Conservation (phyloP, 768 basidiomycete genomes). For the Tubosaeta sp. region DNA sequence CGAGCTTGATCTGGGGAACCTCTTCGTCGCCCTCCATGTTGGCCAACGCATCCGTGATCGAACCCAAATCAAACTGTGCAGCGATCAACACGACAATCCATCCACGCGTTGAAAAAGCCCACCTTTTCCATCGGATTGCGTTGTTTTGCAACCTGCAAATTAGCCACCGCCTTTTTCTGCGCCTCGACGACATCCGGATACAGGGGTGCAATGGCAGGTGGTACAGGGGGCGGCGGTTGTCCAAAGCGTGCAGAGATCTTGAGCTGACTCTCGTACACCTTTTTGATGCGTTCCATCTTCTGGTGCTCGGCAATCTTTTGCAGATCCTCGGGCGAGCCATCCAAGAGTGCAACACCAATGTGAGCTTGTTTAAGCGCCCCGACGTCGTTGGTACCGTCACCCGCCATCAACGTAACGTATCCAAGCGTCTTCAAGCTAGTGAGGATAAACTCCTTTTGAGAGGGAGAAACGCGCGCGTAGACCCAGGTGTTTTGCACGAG, state of each 20-base stretch:
- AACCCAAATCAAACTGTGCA: slow-evolving; percentile 65
- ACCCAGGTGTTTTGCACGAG: slow-evolving; percentile 97
- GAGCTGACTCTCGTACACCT: slow-evolving; percentile 95
- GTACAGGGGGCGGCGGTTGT: slow-evolving; percentile 91
- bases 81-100: slow-evolving; percentile 5
- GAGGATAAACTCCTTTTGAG: slow-evolving; percentile 94
- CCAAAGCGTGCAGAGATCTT: slow-evolving; percentile 87
- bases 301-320: slow-evolving; percentile 93
- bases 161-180: slow-evolving; percentile 74
- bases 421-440: slow-evolving; percentile 86
- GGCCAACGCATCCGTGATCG: slow-evolving; percentile 80
- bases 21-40: slow-evolving; percentile 95
- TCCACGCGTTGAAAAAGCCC: slow-evolving; percentile 8
- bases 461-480: slow-evolving; percentile 94
- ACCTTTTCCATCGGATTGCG: slow-evolving; percentile 92
- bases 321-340: slow-evolving; percentile 88
- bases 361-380: slow-evolving; percentile 98
- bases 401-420: slow-evolving; percentile 94
- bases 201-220: slow-evolving; percentile 78
- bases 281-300: slow-evolving; percentile 85
- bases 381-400: slow-evolving; percentile 98
- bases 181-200: slow-evolving; percentile 90
- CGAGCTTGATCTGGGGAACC: slow-evolving; percentile 96
- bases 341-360: slow-evolving; percentile 89
- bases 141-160: slow-evolving; percentile 61